Conservation (phyloP, 306 rosid species). For the Gillenia trifoliata region DNA sequence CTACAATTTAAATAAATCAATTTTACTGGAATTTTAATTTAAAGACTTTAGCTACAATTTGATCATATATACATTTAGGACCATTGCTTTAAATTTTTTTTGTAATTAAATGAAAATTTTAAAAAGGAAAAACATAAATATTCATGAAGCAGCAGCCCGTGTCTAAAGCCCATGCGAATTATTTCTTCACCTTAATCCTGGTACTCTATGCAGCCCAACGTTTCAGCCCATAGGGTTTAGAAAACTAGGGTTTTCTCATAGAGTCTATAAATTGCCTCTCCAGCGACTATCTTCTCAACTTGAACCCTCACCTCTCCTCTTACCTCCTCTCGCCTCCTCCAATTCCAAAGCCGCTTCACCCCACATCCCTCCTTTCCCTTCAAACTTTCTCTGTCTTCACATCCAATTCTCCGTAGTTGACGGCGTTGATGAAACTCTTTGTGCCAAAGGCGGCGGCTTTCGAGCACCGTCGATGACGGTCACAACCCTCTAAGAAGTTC, state of each 20-base stretch:
- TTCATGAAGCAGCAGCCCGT: no score
- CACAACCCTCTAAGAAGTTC: conserved; percentile 99
- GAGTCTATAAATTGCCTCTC: neutral
- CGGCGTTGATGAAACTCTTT: conserved; percentile 55
- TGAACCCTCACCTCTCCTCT: neutral
- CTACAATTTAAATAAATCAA: no score
- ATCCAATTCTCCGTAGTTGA: neutral
- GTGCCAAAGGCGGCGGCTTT: conserved; percentile 43
- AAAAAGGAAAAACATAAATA: no score
- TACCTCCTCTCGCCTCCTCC: no score
- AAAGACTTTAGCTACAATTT: no score
- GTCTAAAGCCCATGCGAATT: neutral
- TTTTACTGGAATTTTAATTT: no score
- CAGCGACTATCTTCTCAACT: neutral
- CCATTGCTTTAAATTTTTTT: no score
- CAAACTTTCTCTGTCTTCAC: neutral
- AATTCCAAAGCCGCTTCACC: neutral
- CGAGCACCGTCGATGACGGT: conserved; percentile 58
- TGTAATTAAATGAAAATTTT: no score
- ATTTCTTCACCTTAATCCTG: neutral
- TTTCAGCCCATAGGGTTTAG: neutral
- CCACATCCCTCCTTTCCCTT: neutral
- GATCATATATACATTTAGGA: no score
- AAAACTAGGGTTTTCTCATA: neutral
- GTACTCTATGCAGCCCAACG: neutral